Evolutionary conservation across 2,329 filamentous ascomycete genomes (phyloP).

Genomic region (Fusarium dimerum): DNA sequence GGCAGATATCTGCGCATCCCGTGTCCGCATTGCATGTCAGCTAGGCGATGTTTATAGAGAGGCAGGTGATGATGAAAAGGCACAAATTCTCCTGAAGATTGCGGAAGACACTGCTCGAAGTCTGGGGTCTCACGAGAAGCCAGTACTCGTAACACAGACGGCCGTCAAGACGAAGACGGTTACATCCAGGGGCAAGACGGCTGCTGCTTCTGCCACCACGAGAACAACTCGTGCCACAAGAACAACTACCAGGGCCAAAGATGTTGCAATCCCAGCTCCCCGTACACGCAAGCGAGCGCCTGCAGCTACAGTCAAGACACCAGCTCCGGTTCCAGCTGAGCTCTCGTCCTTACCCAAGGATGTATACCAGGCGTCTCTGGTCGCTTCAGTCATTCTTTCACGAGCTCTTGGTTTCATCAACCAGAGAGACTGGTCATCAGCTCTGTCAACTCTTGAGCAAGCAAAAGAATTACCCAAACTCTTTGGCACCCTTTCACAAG

Average conservation of each 20-base stretch:
- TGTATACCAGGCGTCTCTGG: constrained; percentile 38
- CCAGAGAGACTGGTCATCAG: constrained; percentile 58
- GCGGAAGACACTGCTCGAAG: constrained; percentile 50
- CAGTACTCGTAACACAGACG: constrained; percentile 5
- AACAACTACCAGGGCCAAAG: constrained; percentile 26
- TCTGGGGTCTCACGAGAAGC: constrained; percentile 30
- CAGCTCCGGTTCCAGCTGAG: constrained; percentile 18
- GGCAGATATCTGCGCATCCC: constrained; percentile 37
- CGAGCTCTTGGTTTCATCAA: constrained; percentile 48
- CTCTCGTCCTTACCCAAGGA: constrained; percentile 30
- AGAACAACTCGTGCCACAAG: constrained; percentile 29
- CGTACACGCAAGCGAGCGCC: constrained; percentile 22
- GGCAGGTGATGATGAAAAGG: constrained; percentile 46
- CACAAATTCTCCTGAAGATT: constrained; percentile 44
- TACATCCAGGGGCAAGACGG: constrained; percentile 10
- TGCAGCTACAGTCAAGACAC: constrained; percentile 26
- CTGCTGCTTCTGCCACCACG: constrained; percentile 20
- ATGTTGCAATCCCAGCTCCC: constrained; percentile 14
- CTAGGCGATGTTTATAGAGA: constrained; percentile 58
- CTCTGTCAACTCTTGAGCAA: constrained; percentile 55
- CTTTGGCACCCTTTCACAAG: constrained; percentile 42
- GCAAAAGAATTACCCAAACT: constrained; percentile 46
- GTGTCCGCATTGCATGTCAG: constrained; percentile 51
- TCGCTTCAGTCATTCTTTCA: constrained; percentile 38
- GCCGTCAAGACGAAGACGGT: constrained; percentile 13